Percentiles rank a stretch among this genome's conserved stretches.
These are phyloP conservation scores for Neurospora sp. DNA, from an alignment of 495 filamentous ascomycete species.

Conservation along the genomic window DNA sequence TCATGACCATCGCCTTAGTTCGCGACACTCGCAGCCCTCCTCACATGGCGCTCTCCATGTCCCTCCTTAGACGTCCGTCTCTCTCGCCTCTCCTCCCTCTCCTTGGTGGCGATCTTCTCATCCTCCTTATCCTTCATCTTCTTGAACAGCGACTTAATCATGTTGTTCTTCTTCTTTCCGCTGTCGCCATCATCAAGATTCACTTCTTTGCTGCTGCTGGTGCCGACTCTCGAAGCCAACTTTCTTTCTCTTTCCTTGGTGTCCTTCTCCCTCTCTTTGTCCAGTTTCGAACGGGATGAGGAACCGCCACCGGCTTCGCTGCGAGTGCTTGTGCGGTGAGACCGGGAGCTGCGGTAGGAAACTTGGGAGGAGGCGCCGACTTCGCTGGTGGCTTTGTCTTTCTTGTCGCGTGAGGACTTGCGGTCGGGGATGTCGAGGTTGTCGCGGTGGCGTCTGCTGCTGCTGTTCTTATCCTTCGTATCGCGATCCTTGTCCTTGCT, in stretches of 20 bases:
- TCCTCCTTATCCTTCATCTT: slow-evolving; percentile 36
- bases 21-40: not conserved
- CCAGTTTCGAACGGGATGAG: not conserved
- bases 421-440: not conserved
- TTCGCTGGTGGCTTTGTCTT: not conserved
- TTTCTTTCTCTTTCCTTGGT: slow-evolving; percentile 6
- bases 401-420: not conserved
- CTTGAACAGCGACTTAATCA: slow-evolving; percentile 43
- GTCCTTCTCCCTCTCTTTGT: not conserved
- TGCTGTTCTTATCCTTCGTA: not conserved
- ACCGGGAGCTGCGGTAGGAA: slow-evolving; percentile 12
- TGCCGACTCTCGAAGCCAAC: not conserved
- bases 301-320: slow-evolving; percentile 11
- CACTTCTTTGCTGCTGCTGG: slow-evolving; percentile 14
- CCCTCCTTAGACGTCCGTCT: not conserved
- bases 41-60: not conserved
- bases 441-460: slow-evolving; percentile 1
- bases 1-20: not conserved
- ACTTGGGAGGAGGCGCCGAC: not conserved
- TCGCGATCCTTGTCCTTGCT: slow-evolving; percentile 13
- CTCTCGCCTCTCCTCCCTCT: not conserved
- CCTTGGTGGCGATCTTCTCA: slow-evolving; percentile 9
- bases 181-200: slow-evolving; percentile 8
- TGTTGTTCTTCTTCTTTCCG: slow-evolving; percentile 38
- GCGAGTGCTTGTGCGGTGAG: slow-evolving; percentile 15